Evolutionary conservation across 2,329 filamentous ascomycete genomes (phyloP).

Genomic region (Epichloe glyceriae): DNA sequence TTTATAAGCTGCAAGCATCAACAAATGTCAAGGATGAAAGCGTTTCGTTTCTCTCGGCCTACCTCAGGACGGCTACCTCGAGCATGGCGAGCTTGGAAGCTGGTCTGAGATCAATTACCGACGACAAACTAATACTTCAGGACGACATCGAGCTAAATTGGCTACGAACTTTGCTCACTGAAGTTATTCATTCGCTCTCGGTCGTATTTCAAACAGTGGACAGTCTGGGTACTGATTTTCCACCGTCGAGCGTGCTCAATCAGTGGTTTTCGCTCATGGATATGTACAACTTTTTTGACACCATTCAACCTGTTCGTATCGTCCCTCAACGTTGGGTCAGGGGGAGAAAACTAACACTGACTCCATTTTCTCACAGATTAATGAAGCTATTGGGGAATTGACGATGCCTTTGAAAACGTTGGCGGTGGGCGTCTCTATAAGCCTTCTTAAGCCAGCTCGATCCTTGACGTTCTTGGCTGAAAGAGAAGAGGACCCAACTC

Average conservation of each 20-base stretch:
- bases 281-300: constrained; percentile 55
- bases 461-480: constrained; percentile 33
- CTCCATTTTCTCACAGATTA: constrained; percentile 13
- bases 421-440: constrained; percentile 55
- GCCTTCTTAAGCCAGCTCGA: constrained; percentile 53
- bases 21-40: constrained; percentile 22
- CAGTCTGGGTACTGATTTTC: constrained; percentile 38
- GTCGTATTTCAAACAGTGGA: constrained; percentile 62
- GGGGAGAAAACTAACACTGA: neutral
- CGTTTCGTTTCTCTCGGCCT: constrained; percentile 33
- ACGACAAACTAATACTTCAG: constrained; percentile 32
- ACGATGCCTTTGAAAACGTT: constrained; percentile 55
- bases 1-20: constrained; percentile 18
- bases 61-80: constrained; percentile 31
- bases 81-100: constrained; percentile 37
- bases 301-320: constrained; percentile 31
- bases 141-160: constrained; percentile 47
- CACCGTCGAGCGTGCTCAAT: constrained; percentile 44
- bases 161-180: constrained; percentile 50
- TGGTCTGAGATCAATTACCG: constrained; percentile 37
- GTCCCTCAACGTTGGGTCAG: neutral
- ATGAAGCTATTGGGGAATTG: constrained; percentile 35
- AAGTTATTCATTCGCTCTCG: constrained; percentile 62
- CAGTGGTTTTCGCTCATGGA: constrained; percentile 67
- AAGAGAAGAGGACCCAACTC: constrained; percentile 23